Percentiles rank a stretch among this genome's conserved stretches.
phyloP scores from a whole-genome alignment of 495 filamentous ascomycete species.

The Glutinoglossum americanum region DNA sequence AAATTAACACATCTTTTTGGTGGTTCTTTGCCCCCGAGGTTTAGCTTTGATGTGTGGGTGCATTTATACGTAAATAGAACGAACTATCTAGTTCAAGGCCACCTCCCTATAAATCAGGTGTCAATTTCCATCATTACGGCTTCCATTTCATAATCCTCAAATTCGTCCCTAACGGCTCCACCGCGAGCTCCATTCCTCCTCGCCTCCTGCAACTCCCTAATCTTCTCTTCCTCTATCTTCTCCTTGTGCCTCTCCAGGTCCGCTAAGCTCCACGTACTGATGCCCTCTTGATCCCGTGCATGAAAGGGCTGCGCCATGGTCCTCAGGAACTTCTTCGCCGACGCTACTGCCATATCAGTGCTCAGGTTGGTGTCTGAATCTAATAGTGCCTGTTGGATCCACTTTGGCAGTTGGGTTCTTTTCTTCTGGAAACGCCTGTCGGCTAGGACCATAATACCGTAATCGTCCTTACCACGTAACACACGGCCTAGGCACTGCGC shows the following conservation, averaged over 20 bases:
- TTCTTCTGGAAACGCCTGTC: constrained; percentile 84
- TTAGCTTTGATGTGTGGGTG: too few relatives aligned
- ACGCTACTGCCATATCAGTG: constrained; percentile 85
- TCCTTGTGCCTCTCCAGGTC: constrained; percentile 61
- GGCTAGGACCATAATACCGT: constrained; percentile 95
- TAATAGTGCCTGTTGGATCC: constrained; percentile 78
- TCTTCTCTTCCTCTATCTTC: constrained; percentile 45
- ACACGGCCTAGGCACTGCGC: constrained; percentile 94
- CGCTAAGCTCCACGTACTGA: constrained; percentile 70
- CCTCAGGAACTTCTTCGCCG: constrained; percentile 70
- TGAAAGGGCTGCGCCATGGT: constrained; percentile 83
- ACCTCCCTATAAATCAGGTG: constrained; percentile 1
- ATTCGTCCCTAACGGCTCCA: constrained; percentile 24
- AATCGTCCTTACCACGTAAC: constrained; percentile 90
- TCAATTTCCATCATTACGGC: constrained; percentile 44
- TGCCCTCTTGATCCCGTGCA: constrained; percentile 63
- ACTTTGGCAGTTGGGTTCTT: constrained; percentile 75
- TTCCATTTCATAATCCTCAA: constrained; percentile 38
- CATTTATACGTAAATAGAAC: neutral
- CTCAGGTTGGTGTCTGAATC: constrained; percentile 73
- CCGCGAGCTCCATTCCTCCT: constrained; percentile 11
- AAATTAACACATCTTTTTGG: too few relatives aligned
- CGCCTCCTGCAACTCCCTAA: constrained; percentile 19
- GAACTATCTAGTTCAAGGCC: neutral
- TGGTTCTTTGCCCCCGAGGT: too few relatives aligned